Base-by-base conservation (phyloP, 129 eudicot genomes). In the Tanacetum coccineum region DNA sequence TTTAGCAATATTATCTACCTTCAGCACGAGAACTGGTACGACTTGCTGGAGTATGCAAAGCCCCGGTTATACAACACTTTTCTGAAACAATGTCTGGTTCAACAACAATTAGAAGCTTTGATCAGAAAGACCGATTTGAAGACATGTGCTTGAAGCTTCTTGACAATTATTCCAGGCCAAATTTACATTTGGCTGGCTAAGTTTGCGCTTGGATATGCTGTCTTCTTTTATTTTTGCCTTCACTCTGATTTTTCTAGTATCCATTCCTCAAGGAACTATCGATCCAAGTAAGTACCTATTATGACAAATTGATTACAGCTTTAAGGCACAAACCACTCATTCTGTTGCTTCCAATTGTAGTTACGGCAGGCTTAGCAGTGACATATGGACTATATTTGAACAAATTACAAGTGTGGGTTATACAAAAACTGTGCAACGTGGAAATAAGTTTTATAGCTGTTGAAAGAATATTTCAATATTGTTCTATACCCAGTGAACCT, bases 381-480 rank as follows among this genome's bases (percentile, higher is more conserved):
- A 94, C 96, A 4, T 94, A 94, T 71, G 99, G 96, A 49, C 84
- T 94, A 63, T 81, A 75, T 80, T 66, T 94, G 67, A 86, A 89
- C 70, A 82, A 40, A 76, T 9, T 84, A 77, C 99, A 86, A 84
- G 82, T 81, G 28, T 84, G 82, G 89, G 77, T 62, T 7, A 83
- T 89, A 62, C 76, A 81, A 86, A 84, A 74, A 17, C 87, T 84
- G 59, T 81, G 95, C 82, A 74, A 66, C 17, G 48, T 94, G 87
- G 99, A 94, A 69, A 89, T 84, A 46, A 76, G 73, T 58, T 89
- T 94, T 57, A 87, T 94, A 62, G 84, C 99, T 9, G 99, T 86
- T 19, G 96, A 94, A 78, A 86, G 99, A 69, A 86, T 94, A 74
- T 75, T 94, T 70, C 99, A 94, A 59, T 94, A 94, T 17, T 59